phyloP scores from a whole-genome alignment of 2,329 filamentous ascomycete species.

The Hypoxylon sp. region DNA sequence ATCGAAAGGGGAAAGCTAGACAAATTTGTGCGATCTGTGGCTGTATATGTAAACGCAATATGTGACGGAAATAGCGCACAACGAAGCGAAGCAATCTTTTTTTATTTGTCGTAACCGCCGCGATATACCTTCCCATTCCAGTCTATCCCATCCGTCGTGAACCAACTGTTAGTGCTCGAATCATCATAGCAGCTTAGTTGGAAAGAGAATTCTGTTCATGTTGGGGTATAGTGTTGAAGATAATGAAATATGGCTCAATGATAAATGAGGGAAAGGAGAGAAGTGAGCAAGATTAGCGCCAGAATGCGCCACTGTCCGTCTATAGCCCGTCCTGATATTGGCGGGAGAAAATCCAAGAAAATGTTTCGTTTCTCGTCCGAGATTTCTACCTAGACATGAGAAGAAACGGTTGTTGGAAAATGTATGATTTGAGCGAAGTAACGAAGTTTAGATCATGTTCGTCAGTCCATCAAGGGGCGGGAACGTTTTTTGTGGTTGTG shows the following conservation, averaged over 20 bases:
- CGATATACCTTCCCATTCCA: slow-evolving; percentile 33
- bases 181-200: slow-evolving; percentile 40
- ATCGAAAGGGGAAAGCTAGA: slow-evolving; percentile 44
- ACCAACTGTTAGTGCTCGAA: slow-evolving; percentile 39
- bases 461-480: slow-evolving; percentile 58
- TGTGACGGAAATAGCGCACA: slow-evolving; percentile 37
- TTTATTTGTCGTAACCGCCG: slow-evolving; percentile 44
- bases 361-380: slow-evolving; percentile 50
- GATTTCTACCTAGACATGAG: slow-evolving; percentile 43
- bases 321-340: slow-evolving; percentile 49
- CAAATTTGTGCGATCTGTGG: slow-evolving; percentile 30
- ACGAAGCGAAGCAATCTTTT: slow-evolving; percentile 43
- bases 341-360: slow-evolving; percentile 47
- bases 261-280: slow-evolving; percentile 34
- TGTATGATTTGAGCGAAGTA: slow-evolving; percentile 6
- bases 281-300: slow-evolving; percentile 35
- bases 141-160: slow-evolving; percentile 44
- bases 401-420: slow-evolving; percentile 38
- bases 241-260: slow-evolving; percentile 32
- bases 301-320: slow-evolving; percentile 46
- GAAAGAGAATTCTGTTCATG: slow-evolving; percentile 29
- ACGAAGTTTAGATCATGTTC: slow-evolving; percentile 62
- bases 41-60: slow-evolving; percentile 32
- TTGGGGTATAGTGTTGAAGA: slow-evolving; percentile 40
- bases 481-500: slow-evolving; percentile 54